Base-by-base conservation (phyloP, 2,329 filamentous ascomycete genomes). In the Aureobasidium melanogenum region DNA sequence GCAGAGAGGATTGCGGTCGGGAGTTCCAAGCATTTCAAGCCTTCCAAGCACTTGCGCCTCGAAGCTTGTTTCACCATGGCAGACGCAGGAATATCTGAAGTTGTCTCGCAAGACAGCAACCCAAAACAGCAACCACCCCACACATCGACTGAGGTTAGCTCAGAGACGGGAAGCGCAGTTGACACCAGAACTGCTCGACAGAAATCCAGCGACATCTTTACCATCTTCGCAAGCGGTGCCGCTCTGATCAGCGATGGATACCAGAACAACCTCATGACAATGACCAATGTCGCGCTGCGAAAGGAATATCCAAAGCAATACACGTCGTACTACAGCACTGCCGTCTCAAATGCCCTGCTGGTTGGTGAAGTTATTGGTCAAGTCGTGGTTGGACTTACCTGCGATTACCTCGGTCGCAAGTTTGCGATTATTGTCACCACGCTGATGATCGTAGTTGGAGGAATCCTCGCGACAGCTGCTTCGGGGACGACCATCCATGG, bases 361-460 rank as follows among this genome's bases (percentile, higher is more conserved):
- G 70, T 77, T 19, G 76, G 76, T 26, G 73, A 75, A 44, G 72
- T 78, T 2, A 71, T 77, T 51, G 76, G 76, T 32, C 74, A 75
- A 68, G 61, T 77, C 2, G 67, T 72, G 22, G 71, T 76, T 19
- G 75, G 75, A 8, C 48, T 78, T 44, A 75, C 73, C 28, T 78
- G 76, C 62, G 78, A 80, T 66, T 74, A 74, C 38, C 67, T 80
- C 9, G 78, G 78, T 9, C 75, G 78, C 5, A 78, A 77, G 51
- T 71, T 70, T 14, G 79, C 76, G 26, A 79, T 80, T 44, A 66
- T 80, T 32, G 68, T 74, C 15, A 78, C 78, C 0, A 80, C 78
- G 0, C 41, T 72, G 1, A 75, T 79, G 69, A 73, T 80, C n/a
- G 74, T 79, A 8, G 59, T 80, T 43, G 77, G 78, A 5, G 73